Base-by-base conservation (phyloP, 2,329 filamentous ascomycete genomes). In the Calonectria ilicicola region DNA sequence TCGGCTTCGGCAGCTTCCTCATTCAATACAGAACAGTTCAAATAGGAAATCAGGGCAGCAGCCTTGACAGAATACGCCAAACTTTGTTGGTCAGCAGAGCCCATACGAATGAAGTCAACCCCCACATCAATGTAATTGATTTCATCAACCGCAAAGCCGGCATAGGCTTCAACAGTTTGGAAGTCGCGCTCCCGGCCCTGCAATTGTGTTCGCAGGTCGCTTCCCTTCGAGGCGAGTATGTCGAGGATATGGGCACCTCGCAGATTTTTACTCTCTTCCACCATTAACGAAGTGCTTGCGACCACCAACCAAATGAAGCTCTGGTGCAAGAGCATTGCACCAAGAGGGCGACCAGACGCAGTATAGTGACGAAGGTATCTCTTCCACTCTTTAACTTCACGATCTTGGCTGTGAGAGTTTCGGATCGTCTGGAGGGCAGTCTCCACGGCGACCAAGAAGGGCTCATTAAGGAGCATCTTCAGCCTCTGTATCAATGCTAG, bases 361-460 rank as follows among this genome's bases (percentile, higher is more conserved):
- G 94, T 92, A 84, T 98, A 99, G 73, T 96, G 94, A 53, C 93
- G 94, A 69, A 95, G 86, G 83, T 95, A 95, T 75, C 93, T 92
- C 84, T 94, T 97, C 97, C 97, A 99, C 76, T 98, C 94, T 79
- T 92, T 93, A 23, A 94, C 87, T 32, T 90, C 86, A 60, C 89
- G 88, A 74, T 94, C 92, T 27, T 91, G 86, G 32, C 89, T 89
- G 76, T 91, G 92, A 2, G 93, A 90, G 83, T 97, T 98, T 68
- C 96, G 93, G 75, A 98, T 94, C 10, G 94, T 95, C 10, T 96
- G 98, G 70, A 98, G 93, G 10, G 95, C 94, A 0, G 95, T 95
- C 84, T 98, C 97, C 44, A 98, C 91, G 2, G 94, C 92, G 15
- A 97, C 91, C 76, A 98, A 89, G 81, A 98, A 98, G 8, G 91